A percentile compares a stretch with the other conserved stretches of the same genome.
phyloP scores from a whole-genome alignment of 1,284 basidiomycete species.

The Hymenochaete sp. region DNA sequence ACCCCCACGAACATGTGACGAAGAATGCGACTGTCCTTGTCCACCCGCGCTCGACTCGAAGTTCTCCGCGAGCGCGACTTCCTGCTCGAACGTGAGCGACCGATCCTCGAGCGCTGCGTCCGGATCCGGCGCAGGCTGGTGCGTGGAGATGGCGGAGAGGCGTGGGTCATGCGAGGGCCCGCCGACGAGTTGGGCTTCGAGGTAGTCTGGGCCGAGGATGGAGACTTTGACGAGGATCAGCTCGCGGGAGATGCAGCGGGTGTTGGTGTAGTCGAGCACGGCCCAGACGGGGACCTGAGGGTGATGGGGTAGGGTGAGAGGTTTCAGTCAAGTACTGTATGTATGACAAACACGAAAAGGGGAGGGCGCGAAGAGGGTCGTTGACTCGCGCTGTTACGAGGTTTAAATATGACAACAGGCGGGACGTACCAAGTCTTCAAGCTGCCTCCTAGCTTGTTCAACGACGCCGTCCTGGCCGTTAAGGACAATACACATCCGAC shows the following conservation, averaged over 20 bases:
- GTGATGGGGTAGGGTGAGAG: constrained; percentile 6
- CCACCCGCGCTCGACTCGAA: constrained; percentile 60
- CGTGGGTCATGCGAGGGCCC: constrained; percentile 75
- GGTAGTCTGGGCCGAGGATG: constrained; percentile 95
- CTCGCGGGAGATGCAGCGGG: constrained; percentile 81
- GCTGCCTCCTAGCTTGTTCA: constrained; percentile 89
- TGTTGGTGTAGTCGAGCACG: constrained; percentile 92
- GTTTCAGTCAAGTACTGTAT: neutral
- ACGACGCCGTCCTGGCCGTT: constrained; percentile 96
- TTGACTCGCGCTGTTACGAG: too few species aligned
- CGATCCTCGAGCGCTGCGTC: constrained; percentile 24
- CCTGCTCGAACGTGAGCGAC: constrained; percentile 53
- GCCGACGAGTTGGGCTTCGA: constrained; percentile 79
- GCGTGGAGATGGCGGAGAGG: constrained; percentile 22
- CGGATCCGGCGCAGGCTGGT: constrained; percentile 10
- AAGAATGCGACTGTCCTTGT: too few species aligned
- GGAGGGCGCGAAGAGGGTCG: too few species aligned
- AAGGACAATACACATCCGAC: constrained; percentile 97
- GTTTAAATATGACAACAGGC: neutral
- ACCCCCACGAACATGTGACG: too few species aligned
- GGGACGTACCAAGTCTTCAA: constrained; percentile 80
- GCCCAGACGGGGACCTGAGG: constrained; percentile 92
- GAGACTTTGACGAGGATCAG: constrained; percentile 88
- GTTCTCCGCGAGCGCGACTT: constrained; percentile 61
- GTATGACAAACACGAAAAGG: too few species aligned